Evolutionary conservation across 768 basidiomycete species (phyloP), one percentile per base, ranked within the genome.

Genomic region (Leucocoprinus leucothites): DNA sequence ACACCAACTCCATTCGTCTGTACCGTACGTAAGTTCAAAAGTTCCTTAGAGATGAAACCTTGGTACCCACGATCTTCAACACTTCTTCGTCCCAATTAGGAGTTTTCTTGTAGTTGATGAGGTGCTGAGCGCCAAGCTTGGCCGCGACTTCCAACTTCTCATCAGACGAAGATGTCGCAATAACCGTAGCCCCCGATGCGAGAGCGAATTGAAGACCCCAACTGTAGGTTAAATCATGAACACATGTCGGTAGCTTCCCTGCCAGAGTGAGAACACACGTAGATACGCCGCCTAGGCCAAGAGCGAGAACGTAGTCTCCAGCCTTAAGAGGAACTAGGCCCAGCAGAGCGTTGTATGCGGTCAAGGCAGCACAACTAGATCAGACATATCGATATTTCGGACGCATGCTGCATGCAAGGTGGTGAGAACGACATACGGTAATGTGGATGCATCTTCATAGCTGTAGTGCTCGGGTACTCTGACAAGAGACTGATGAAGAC

Each of bases 111-210:
- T 87, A 88, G 70, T 87, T 86, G 69, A 88, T 83, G 18, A 79
- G 60, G 51, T 83, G 70, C 13, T 76, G 72, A 11, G 73, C 77
- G 59, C 86, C 84, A 18, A 85, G 74, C 42, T 74, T 74, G 43
- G 71, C 67, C 8, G 76, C 83, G 25, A 78, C 58, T 57, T 78
- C 72, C 14, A 86, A 72, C 61, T 89, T 89, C 45, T 77, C 74
- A 60, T 87, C 83, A 0, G 82, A 83, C 0, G 84, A 86, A 0
- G 85, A 87, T 0, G 86, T 88, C 24, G 76, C 75, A 59, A 89
- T 85, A 55, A 86, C 84, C 1, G 68, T 78, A 1, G 85, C 85
- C 34, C 85, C 86, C 7, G 81, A 74, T 2, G 82, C 80, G 41
- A 83, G 74, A 1, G 86, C 85, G 43, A 89, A 67, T 66, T 87